Conservation (phyloP, 441 rosid species). For the Adansonia rubrostipa region DNA sequence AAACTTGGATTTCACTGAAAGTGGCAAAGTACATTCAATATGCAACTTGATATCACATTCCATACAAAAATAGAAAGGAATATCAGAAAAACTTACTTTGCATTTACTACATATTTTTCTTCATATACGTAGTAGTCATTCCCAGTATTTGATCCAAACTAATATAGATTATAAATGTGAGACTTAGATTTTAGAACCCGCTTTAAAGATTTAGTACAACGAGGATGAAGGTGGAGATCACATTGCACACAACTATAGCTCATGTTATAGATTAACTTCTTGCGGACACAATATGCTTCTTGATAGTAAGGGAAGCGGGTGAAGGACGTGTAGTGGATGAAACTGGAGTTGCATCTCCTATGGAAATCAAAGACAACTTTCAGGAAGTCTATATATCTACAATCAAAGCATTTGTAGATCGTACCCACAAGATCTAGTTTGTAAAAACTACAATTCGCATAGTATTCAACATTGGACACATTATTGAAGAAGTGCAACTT, state of each 20-base stretch:
- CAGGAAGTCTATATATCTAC: neutral
- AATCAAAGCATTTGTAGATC: neutral
- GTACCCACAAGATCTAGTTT: neutral
- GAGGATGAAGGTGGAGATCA: neutral
- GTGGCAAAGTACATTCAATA: neutral
- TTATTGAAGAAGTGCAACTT: neutral
- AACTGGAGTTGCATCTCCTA: neutral
- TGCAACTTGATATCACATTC: conserved; percentile 14
- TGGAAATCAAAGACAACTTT: neutral
- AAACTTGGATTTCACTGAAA: neutral
- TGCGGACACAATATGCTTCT: neutral
- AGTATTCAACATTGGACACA: too few relatives aligned
- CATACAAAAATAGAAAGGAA: neutral
- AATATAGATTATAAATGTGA: conserved; percentile 6
- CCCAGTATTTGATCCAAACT: neutral
- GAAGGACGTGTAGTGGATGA: neutral
- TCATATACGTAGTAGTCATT: neutral
- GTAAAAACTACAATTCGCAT: neutral
- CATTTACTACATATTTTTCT: neutral
- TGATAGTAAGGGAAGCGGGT: too few relatives aligned
- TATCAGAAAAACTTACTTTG: neutral
- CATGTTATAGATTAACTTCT: too few relatives aligned
- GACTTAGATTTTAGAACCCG: neutral
- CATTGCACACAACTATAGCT: neutral
- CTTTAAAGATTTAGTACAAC: neutral